phyloP scores from a whole-genome alignment of 495 filamentous ascomycete species.

The Articulospora tetracladia region DNA sequence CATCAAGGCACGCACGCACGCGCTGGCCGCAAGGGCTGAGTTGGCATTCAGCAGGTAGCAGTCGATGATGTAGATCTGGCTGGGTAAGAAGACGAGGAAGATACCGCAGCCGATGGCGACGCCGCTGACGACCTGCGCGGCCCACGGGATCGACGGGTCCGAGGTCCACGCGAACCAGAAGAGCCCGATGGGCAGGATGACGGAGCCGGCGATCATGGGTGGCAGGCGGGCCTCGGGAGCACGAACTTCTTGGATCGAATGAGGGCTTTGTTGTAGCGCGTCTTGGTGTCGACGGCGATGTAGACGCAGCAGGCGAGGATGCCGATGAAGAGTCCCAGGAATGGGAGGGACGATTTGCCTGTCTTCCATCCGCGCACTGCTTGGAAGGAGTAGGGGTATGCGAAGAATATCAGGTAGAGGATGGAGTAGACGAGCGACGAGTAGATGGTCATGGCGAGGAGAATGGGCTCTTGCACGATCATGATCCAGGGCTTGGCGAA shows the following conservation, averaged over 20 bases:
- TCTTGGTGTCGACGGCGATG: slow-evolving; percentile 48
- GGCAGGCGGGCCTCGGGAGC: slow-evolving; percentile 56
- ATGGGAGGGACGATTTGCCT: slow-evolving; percentile 51
- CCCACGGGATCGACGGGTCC: slow-evolving; percentile 37
- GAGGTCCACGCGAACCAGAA: slow-evolving; percentile 67
- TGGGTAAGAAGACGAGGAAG: slow-evolving; percentile 53
- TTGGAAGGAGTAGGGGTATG: slow-evolving; percentile 56
- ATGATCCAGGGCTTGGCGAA: slow-evolving; percentile 56
- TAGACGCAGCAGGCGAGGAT: slow-evolving; percentile 42
- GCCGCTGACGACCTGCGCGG: slow-evolving; percentile 45
- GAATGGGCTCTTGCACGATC: slow-evolving; percentile 58
- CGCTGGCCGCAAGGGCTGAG: slow-evolving; percentile 64
- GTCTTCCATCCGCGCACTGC: slow-evolving; percentile 47
- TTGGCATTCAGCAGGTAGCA: slow-evolving; percentile 58
- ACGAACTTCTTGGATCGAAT: slow-evolving; percentile 41
- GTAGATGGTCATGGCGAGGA: slow-evolving; percentile 38
- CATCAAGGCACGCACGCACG: slow-evolving; percentile 60
- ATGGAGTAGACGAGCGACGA: slow-evolving; percentile 54
- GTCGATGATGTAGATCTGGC: slow-evolving; percentile 63
- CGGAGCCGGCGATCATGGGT: slow-evolving; percentile 52
- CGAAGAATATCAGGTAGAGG: slow-evolving; percentile 60
- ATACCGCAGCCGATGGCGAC: slow-evolving; percentile 51
- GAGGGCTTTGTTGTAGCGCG: slow-evolving; percentile 42
- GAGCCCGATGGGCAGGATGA: slow-evolving; percentile 52
- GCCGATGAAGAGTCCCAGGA: slow-evolving; percentile 52